A percentile compares a stretch with the other conserved stretches of the same genome.
Evolutionary conservation across 1,284 basidiomycete species (phyloP).

Genomic region (Leccinum glutinopallens): DNA sequence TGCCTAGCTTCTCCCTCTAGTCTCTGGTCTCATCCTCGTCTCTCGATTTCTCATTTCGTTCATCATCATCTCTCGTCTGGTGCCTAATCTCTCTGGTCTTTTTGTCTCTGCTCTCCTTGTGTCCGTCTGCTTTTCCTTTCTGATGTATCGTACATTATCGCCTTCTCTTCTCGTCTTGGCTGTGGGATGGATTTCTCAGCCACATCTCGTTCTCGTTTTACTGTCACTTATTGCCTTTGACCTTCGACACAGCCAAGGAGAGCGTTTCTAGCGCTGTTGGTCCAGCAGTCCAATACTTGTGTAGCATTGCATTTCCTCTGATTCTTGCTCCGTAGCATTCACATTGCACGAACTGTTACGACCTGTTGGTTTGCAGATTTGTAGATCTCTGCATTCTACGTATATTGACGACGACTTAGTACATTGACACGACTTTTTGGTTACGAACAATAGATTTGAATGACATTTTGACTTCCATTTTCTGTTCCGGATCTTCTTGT

Average conservation of each 20-base stretch:
- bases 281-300: too few species aligned
- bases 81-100: conserved; percentile 2
- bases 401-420: conserved; percentile 22
- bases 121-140: too few species aligned
- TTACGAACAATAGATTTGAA: conserved; percentile 30
- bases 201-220: too few species aligned
- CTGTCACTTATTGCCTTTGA: too few species aligned
- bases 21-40: conserved; percentile 16
- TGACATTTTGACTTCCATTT: conserved; percentile 23
- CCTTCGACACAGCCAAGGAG: too few species aligned
- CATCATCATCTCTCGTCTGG: conserved; percentile 16
- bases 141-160: too few species aligned
- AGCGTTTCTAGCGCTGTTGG: too few species aligned
- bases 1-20: conserved; percentile 23
- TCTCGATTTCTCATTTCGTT: conserved; percentile 17
- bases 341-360: conserved; percentile 27
- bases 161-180: too few species aligned
- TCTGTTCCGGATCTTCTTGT: conserved; percentile 4
- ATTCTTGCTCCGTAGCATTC: too few species aligned
- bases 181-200: too few species aligned
- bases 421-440: conserved; percentile 16
- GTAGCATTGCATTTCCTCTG: too few species aligned
- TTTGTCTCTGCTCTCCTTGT: too few species aligned
- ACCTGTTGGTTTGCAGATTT: conserved; percentile 46
- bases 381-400: conserved; percentile 33